Conservation (phyloP, 768 basidiomycete species). For the Pleurotus ostreatus region DNA sequence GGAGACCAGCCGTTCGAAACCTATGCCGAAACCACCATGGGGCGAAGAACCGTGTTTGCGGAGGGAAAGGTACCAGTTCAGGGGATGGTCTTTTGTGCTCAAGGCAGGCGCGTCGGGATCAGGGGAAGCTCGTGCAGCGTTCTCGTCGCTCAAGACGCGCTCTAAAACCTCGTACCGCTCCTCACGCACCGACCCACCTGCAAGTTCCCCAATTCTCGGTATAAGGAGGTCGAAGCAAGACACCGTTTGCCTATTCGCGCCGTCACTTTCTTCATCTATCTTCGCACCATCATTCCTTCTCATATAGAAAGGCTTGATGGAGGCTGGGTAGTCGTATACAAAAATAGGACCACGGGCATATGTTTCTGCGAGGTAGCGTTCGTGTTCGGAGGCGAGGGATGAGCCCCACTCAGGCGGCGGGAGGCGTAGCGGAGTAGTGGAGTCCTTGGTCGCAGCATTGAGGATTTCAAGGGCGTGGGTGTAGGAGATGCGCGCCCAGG, state of each 20-base stretch:
- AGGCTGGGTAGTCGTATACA: slow-evolving; percentile 82
- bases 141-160: slow-evolving; percentile 37
- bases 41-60: slow-evolving; percentile 82
- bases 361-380: slow-evolving; percentile 79
- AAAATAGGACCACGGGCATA: slow-evolving; percentile 77
- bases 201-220: slow-evolving; percentile 84
- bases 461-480: slow-evolving; percentile 68
- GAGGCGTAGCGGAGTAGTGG: too few species aligned
- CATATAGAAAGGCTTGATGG: slow-evolving; percentile 97
- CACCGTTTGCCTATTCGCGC: slow-evolving; percentile 49
- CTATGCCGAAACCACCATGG: slow-evolving; percentile 95
- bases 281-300: slow-evolving; percentile 41
- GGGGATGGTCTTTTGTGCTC: slow-evolving; percentile 19
- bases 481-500: slow-evolving; percentile 79
- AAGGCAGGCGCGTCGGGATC: too few species aligned
- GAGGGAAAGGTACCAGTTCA: slow-evolving; percentile 76
- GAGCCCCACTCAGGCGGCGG: slow-evolving; percentile 61
- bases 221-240: slow-evolving; percentile 97
- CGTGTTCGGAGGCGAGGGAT: slow-evolving; percentile 84
- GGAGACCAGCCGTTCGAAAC: slow-evolving; percentile 86
- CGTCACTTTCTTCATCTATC: too few species aligned
- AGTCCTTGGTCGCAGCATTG: slow-evolving; percentile 20
- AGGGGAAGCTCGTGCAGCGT: too few species aligned
- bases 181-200: slow-evolving; percentile 88
- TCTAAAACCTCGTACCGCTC: slow-evolving; percentile 57